Evolutionary conservation across 805 yeast genomes (phyloP), one percentile per base, ranked within the genome.

Genomic region (Metschnikowia borealis): DNA sequence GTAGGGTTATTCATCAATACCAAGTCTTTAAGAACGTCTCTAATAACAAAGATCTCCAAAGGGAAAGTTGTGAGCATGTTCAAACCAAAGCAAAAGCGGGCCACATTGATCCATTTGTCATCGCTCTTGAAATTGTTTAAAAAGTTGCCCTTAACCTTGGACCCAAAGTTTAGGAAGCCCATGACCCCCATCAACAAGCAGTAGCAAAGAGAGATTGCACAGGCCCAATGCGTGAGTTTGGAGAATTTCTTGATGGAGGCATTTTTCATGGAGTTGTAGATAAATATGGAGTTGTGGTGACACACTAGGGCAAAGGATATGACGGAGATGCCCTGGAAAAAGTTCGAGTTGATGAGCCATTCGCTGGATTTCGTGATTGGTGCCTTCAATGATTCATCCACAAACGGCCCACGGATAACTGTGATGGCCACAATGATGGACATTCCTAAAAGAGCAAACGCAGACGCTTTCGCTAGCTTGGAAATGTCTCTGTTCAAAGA

Each of bases 251-350:
- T 84, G 57, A 89, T 63, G 3, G 96, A 83, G 5, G 96, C 92
- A 18, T 79, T 80, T 55, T 78, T 79, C 62, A 92, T 77, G 0
- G 97, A 89, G 62, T 88, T 89, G 70, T 84, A 91, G 40, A 91
- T 92, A 61, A 91, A 86, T 29, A 92, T 81, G 0, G 97, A 89
- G 64, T 91, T 91, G 66, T 91, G 98, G 63, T 91, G 98, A 63
- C 98, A 91, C 3, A 91, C 97, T 56, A 92, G 77, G 1, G 98
- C 98, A 71, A 91, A 91, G 0, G 97, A 89, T 32, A 91, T 89
- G 45, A 91, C 96, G n/a, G 94, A 85, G 26, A 91, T 82, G 2
- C 97, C 96, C 66, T 91, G 96, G 63, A 91, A 89, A 3, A 91
- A 70, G 38, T 83, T 82, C 3, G 37, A 8, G 54, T 84, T 84